Base-by-base conservation (phyloP, 2,329 filamentous ascomycete genomes). In the Endothia cerciana region DNA sequence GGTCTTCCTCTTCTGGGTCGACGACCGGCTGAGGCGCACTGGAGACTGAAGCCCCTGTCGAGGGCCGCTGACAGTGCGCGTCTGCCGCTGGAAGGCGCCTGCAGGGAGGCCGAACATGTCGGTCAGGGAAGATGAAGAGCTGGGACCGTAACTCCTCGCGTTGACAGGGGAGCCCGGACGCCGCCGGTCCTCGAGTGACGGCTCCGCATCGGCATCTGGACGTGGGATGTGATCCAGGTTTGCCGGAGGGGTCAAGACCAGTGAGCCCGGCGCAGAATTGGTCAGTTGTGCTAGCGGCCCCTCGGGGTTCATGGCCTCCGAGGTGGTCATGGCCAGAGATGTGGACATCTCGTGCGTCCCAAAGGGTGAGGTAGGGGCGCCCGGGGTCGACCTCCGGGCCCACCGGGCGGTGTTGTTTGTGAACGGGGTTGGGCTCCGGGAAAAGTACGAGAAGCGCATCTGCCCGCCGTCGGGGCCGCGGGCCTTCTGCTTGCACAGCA, bases 301-400 rank as follows among this genome's bases (percentile, higher is more conserved):
- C 62, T 85, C 78, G 0, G 83, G 84, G 70, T 89, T 85, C 88
- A 91, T 90, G 2, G 83, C 83, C 51, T 89, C 86, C 1, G 87
- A 83, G 1, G 88, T 90, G 76, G 86, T 88, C 38, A 89, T 77
- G 1, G 83, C 81, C 62, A 91, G 79, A 13, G 88, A 90, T 72
- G 89, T 77, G 51, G 83, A 81, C 82, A 91, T 88, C 68, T 89
- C 87, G 49, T 84, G 82, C 13, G 83, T 84, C 1, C 82, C 86
- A 72, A 90, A 90, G 13, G 84, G 76, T 1, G 82, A 82, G 4
- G 79, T 68, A 61, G 80, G 79, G 38, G 78, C 79, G 28, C 77
- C 79, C 3, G 84, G 81, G 15, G 81, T 82, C 38, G 79, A 78
- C 60, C 82, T 80, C 49, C 83, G 80, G 67, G 80, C 83, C 76